A percentile compares a stretch with the other conserved stretches of the same genome.
Conservation (phyloP, 2,329 filamentous ascomycete species). For the Neofusicoccum umdonicola region DNA sequence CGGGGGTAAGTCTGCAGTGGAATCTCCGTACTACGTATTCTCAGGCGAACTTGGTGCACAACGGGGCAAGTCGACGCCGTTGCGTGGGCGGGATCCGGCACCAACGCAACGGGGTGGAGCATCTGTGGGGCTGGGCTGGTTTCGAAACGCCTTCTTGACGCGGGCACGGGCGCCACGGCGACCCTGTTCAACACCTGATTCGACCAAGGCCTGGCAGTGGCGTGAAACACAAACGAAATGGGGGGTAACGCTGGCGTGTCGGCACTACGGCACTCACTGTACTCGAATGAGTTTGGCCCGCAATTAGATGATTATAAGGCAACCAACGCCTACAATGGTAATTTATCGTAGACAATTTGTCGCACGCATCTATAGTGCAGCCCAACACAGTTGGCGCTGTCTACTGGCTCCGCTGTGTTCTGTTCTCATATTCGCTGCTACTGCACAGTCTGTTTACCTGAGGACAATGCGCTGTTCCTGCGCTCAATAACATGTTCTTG, state of each 20-base stretch:
- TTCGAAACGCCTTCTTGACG: not conserved
- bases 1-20: not conserved
- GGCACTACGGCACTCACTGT: not conserved
- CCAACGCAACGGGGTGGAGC: not conserved
- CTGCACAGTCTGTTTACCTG: no score
- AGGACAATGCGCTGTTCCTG: no score
- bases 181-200: not conserved
- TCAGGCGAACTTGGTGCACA: not conserved
- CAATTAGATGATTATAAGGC: not conserved
- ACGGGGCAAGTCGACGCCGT: not conserved
- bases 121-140: not conserved
- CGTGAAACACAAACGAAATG: not conserved
- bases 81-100: not conserved
- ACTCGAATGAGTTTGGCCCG: not conserved
- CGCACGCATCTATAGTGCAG: not conserved
- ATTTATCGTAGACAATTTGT: not conserved
- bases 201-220: not conserved
- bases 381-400: no score
- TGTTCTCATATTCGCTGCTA: not conserved
- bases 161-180: not conserved
- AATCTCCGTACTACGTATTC: not conserved
- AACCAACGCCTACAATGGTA: not conserved
- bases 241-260: not conserved
- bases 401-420: not conserved
- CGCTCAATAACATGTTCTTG: no score